Evolutionary conservation across 129 eudicot genomes (phyloP).

Genomic region (Flaveria robusta): DNA sequence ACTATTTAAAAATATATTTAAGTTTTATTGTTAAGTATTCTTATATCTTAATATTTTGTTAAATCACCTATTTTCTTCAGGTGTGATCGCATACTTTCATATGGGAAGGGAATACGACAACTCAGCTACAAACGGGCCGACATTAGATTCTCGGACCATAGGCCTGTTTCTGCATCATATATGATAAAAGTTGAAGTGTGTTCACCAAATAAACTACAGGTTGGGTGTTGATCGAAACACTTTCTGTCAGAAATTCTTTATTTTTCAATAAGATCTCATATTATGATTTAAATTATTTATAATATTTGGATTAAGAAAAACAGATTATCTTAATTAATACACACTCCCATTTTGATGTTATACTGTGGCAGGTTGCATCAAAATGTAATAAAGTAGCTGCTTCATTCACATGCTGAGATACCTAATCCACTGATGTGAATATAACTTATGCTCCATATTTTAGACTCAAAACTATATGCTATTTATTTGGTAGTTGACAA

Average conservation of each 20-base stretch:
- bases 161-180: constrained; percentile 74
- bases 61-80: constrained; percentile 31
- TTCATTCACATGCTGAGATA: background rate
- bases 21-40: background rate
- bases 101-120: constrained; percentile 71
- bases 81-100: constrained; percentile 88
- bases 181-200: constrained; percentile 67
- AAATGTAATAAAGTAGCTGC: background rate
- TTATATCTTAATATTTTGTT: constrained; percentile 2
- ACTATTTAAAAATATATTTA: background rate
- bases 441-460: background rate
- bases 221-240: background rate
- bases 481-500: background rate
- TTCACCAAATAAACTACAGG: constrained; percentile 32
- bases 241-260: background rate
- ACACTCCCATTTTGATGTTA: background rate
- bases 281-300: too few relatives aligned
- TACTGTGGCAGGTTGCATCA: constrained; percentile 15
- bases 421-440: background rate
- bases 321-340: background rate
- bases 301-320: background rate
- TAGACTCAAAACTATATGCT: constrained; percentile 1
- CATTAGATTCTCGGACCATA: constrained; percentile 76
- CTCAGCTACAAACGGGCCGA: constrained; percentile 60
- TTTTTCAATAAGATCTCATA: background rate